Conservation (phyloP, 345 rosid genomes). For the Combretum micranthum region DNA sequence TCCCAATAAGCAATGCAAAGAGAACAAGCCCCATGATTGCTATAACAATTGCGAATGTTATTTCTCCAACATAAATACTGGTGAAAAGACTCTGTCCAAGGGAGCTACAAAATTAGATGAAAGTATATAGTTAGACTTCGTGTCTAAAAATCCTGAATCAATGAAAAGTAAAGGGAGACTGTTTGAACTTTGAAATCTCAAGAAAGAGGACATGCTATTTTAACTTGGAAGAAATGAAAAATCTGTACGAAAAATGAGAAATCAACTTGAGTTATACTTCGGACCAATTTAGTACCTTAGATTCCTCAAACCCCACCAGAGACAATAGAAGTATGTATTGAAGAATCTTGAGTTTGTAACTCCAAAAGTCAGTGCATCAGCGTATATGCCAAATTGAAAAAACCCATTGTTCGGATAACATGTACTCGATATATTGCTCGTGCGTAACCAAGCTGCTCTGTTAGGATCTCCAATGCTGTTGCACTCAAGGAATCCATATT, state of each 20-base stretch:
- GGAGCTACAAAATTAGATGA: constrained; percentile 23
- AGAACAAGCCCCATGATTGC: constrained; percentile 36
- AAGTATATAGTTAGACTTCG: background rate
- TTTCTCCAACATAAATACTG: constrained; percentile 37
- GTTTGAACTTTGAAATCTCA: too few relatives aligned
- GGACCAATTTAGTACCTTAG: constrained; percentile 22
- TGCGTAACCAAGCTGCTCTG: constrained; percentile 22
- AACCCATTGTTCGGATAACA: constrained; percentile 21
- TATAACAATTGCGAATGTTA: constrained; percentile 26
- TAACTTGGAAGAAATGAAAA: too few relatives aligned
- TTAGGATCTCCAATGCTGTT: constrained; percentile 9
- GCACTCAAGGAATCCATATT: constrained; percentile 25
- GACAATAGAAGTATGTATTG: constrained; percentile 36
- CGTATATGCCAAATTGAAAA: constrained; percentile 33
- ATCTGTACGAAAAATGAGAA: too few relatives aligned
- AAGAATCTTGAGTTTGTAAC: constrained; percentile 27
- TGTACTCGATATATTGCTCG: constrained; percentile 22
- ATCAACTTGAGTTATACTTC: background rate
- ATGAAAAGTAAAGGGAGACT: too few relatives aligned
- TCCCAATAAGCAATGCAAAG: constrained; percentile 45
- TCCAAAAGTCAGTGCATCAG: constrained; percentile 24
- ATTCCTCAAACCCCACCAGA: constrained; percentile 50
- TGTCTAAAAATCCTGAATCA: background rate
- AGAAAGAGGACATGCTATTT: too few relatives aligned
- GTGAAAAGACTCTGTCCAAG: constrained; percentile 42